Conservation (phyloP, 2,329 filamentous ascomycete genomes). For the Penicillium italicum region DNA sequence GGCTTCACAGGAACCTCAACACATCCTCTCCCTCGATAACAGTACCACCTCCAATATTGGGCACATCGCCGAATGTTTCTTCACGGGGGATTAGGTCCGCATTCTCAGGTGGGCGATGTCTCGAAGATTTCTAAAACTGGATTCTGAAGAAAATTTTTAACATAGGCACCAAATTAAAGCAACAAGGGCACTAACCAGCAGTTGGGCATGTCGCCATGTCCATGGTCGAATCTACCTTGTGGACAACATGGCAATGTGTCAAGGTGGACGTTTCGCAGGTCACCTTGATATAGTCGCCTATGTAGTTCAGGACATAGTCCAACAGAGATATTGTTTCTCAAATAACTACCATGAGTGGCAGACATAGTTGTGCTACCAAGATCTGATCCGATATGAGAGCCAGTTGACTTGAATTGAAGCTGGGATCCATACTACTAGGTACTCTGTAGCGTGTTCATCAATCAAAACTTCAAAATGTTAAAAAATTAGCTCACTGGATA, state of each 20-base stretch:
- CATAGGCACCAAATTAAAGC: not conserved
- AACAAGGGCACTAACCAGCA: slow-evolving; percentile 29
- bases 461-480: not conserved
- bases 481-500: not conserved
- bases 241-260: slow-evolving; percentile 62
- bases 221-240: slow-evolving; percentile 58
- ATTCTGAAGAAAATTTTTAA: slow-evolving; percentile 37
- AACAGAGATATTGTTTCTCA: not conserved
- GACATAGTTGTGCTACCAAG: slow-evolving; percentile 58
- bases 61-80: slow-evolving; percentile 54
- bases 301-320: not conserved
- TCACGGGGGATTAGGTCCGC: slow-evolving; percentile 50
- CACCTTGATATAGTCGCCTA: slow-evolving; percentile 55
- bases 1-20: slow-evolving; percentile 29
- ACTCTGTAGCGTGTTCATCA: not conserved
- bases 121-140: slow-evolving; percentile 58
- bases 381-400: slow-evolving; percentile 58
- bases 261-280: slow-evolving; percentile 59
- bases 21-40: slow-evolving; percentile 57
- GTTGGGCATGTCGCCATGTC: slow-evolving; percentile 62
- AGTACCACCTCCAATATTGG: slow-evolving; percentile 52
- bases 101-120: slow-evolving; percentile 60
- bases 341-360: slow-evolving; percentile 38
- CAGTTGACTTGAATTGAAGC: slow-evolving; percentile 52
- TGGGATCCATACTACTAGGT: slow-evolving; percentile 58